Evolutionary conservation across 1,284 basidiomycete genomes (phyloP).

Genomic region (Trichosporon faecale): DNA sequence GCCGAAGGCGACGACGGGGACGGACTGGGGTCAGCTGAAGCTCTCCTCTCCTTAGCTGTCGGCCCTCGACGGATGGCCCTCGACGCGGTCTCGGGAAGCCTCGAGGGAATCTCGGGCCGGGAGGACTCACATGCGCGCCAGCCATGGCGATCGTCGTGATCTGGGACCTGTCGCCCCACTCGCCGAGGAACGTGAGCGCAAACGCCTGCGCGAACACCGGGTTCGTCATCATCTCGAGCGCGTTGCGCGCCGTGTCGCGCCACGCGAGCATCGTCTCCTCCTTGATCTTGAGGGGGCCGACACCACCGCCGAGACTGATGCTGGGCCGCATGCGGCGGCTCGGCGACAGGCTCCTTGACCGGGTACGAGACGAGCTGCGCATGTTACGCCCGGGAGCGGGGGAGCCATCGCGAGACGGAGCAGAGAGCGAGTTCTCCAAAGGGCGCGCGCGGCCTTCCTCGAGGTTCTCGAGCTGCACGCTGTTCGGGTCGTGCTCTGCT

Average conservation of each 20-base stretch:
- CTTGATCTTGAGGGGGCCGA: constrained; percentile 21
- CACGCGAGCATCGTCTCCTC: constrained; percentile 2
- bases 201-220: constrained; percentile 97
- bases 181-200: constrained; percentile 90
- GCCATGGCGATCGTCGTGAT: constrained; percentile 96
- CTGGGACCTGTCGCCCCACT: constrained; percentile 97
- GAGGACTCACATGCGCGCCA: constrained; percentile 80
- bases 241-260: constrained; percentile 13
- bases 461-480: constrained; percentile 43
- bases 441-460: constrained; percentile 37
- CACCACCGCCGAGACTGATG: constrained; percentile 9
- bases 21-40: constrained; percentile 56
- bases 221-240: constrained; percentile 72
- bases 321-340: constrained; percentile 11
- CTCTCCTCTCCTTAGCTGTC: too few relatives aligned
- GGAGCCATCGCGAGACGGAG: not conserved
- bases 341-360: not conserved
- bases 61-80: too few relatives aligned
- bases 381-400: not conserved
- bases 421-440: constrained; percentile 18
- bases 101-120: not conserved
- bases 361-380: not conserved
- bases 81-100: too few relatives aligned
- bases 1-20: constrained; percentile 78
- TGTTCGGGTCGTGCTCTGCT: constrained; percentile 32